Evolutionary conservation across 192 early-diverging fungal species (phyloP).

Genomic region (Backusella mclennaniae): DNA sequence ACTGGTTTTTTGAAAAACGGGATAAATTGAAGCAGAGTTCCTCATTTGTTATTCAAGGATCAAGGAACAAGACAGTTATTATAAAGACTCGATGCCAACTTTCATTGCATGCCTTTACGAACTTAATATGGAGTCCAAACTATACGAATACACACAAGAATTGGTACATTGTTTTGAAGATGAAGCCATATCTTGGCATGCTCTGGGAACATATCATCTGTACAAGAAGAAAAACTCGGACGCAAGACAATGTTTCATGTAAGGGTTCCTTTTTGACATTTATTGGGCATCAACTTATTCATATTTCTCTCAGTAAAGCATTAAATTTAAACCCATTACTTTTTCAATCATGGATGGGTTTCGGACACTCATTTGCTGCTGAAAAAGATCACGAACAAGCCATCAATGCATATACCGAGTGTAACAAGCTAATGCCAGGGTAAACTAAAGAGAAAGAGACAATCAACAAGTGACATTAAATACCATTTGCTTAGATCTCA

Average conservation of each 20-base stretch:
- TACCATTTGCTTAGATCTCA: constrained; percentile 46
- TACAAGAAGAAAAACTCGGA: constrained; percentile 56
- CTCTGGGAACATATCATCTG: constrained; percentile 79
- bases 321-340: constrained; percentile 58
- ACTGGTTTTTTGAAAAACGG: too few species aligned
- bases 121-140: constrained; percentile 56
- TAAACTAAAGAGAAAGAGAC: constrained; percentile 30
- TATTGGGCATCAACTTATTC: too few species aligned
- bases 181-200: constrained; percentile 65
- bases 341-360: constrained; percentile 77
- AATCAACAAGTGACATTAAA: not conserved
- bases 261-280: not conserved
- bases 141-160: constrained; percentile 74
- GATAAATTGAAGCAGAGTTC: not conserved
- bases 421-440: constrained; percentile 65
- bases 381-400: constrained; percentile 79
- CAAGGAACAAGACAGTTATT: constrained; percentile 53
- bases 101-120: constrained; percentile 71
- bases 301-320: constrained; percentile 42
- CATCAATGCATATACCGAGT: constrained; percentile 67
- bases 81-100: constrained; percentile 55
- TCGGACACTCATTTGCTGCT: constrained; percentile 73
- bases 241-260: constrained; percentile 64
- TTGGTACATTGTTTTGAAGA: constrained; percentile 64
- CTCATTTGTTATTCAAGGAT: constrained; percentile 46